These are phyloP conservation scores for Circinella minor DNA, from an alignment of 371 early-diverging fungal genomes.

Conservation along the genomic window DNA sequence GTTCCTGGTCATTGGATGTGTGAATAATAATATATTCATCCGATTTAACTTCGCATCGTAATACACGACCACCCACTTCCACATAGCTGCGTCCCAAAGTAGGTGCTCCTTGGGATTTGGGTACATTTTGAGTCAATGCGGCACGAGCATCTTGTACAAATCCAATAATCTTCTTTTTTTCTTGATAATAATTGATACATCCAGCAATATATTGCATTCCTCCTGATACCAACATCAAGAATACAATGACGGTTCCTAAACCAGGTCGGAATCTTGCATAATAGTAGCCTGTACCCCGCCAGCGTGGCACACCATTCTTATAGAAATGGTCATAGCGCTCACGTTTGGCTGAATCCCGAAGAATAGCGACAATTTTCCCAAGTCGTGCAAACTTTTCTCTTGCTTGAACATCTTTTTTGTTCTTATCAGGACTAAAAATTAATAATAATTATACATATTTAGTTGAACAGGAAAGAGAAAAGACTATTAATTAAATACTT, in stretches of 20 bases:
- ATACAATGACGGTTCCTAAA: slow-evolving; percentile 62
- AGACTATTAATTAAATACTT: too few relatives aligned
- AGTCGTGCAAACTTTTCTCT: slow-evolving; percentile 71
- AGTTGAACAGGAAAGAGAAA: too few relatives aligned
- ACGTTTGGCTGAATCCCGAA: slow-evolving; percentile 68
- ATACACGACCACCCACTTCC: slow-evolving; percentile 34
- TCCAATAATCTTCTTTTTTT: slow-evolving; percentile 57
- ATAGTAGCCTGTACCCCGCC: slow-evolving; percentile 86
- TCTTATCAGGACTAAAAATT: slow-evolving; percentile 75
- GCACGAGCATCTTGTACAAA: slow-evolving; percentile 46
- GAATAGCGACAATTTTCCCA: slow-evolving; percentile 69
- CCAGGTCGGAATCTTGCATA: slow-evolving; percentile 84
- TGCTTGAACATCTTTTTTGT: slow-evolving; percentile 53
- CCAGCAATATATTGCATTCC: slow-evolving; percentile 72
- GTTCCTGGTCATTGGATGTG: slow-evolving; percentile 33
- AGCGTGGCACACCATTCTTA: slow-evolving; percentile 88
- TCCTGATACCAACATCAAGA: slow-evolving; percentile 58
- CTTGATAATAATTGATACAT: slow-evolving; percentile 67
- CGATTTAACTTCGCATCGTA: slow-evolving; percentile 52
- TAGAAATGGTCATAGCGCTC: slow-evolving; percentile 85
- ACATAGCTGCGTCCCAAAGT: slow-evolving; percentile 46
- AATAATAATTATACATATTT: background rate
- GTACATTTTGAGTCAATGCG: slow-evolving; percentile 36
- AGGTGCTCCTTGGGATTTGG: slow-evolving; percentile 46
- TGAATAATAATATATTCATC: slow-evolving; percentile 45